These are phyloP conservation scores for Pyrenophora seminiperda DNA, from an alignment of 2,329 filamentous ascomycete genomes.

Conservation along the genomic window DNA sequence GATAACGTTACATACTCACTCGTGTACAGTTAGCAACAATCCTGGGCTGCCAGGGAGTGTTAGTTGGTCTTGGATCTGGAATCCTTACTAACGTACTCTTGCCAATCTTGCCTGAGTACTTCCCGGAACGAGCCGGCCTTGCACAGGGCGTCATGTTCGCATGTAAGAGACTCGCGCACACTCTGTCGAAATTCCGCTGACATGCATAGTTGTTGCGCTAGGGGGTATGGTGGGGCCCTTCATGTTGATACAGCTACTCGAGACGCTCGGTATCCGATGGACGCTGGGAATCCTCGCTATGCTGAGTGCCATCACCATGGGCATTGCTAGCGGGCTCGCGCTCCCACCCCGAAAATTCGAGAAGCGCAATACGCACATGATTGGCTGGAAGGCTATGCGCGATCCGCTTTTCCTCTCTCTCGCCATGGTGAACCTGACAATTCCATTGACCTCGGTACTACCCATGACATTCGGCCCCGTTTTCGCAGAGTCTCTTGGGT, in stretches of 20 bases:
- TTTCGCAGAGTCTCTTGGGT: slow-evolving; percentile 54
- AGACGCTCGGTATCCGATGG: slow-evolving; percentile 52
- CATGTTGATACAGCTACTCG: slow-evolving; percentile 49
- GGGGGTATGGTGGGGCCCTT: slow-evolving; percentile 23
- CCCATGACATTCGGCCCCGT: slow-evolving; percentile 57
- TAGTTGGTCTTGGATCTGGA: slow-evolving; percentile 53
- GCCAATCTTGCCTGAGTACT: slow-evolving; percentile 57
- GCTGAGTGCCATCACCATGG: slow-evolving; percentile 47
- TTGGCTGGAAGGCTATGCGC: slow-evolving; percentile 47
- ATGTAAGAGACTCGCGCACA: slow-evolving; percentile 11
- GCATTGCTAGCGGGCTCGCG: slow-evolving; percentile 45
- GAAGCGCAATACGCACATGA: slow-evolving; percentile 45
- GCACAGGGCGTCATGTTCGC: slow-evolving; percentile 26
- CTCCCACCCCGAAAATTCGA: slow-evolving; percentile 50
- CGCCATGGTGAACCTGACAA: slow-evolving; percentile 42
- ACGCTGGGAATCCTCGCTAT: slow-evolving; percentile 51
- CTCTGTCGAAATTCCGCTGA: not conserved
- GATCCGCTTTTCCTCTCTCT: slow-evolving; percentile 52
- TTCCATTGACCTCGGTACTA: slow-evolving; percentile 55
- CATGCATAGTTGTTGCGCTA: slow-evolving; percentile 18
- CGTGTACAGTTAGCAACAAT: slow-evolving; percentile 46
- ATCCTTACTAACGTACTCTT: slow-evolving; percentile 54
- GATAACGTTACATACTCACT: slow-evolving; percentile 5
- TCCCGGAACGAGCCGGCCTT: slow-evolving; percentile 52
- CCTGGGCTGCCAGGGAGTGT: slow-evolving; percentile 52